A percentile compares a stretch with the other conserved stretches of the same genome.
phyloP scores from a whole-genome alignment of 192 early-diverging fungal genomes.

The Backusella circina region DNA sequence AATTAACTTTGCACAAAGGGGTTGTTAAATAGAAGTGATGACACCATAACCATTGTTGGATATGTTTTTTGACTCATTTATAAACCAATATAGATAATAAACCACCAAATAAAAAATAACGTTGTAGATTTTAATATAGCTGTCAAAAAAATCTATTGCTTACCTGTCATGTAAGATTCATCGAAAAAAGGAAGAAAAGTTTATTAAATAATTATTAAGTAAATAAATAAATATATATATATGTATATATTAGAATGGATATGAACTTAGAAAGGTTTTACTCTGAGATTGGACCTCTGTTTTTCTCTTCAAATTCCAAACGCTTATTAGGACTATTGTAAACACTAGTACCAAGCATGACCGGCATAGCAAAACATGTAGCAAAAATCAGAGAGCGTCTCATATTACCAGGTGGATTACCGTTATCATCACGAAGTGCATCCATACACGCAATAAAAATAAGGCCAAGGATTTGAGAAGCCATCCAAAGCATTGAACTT shows the following conservation, averaged over 20 bases:
- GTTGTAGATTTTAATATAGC: too few relatives aligned
- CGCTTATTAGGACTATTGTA: slow-evolving; percentile 31
- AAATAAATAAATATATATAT: not conserved
- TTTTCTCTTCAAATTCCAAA: slow-evolving; percentile 24
- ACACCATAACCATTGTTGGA: not conserved
- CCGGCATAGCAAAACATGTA: slow-evolving; percentile 10
- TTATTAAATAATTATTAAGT: not conserved
- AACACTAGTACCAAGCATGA: not conserved
- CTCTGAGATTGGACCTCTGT: not conserved
- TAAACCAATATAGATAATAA: not conserved
- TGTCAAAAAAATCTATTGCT: too few relatives aligned
- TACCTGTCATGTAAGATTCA: not conserved
- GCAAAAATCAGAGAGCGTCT: slow-evolving; percentile 23
- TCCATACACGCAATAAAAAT: slow-evolving; percentile 22
- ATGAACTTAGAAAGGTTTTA: not conserved
- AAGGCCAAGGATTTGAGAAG: slow-evolving; percentile 26
- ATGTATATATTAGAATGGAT: not conserved
- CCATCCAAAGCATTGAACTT: slow-evolving; percentile 29
- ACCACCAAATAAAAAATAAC: not conserved
- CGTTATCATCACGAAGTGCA: slow-evolving; percentile 17
- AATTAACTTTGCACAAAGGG: not conserved
- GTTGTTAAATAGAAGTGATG: not conserved
- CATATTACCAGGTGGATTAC: slow-evolving; percentile 25
- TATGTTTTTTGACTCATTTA: not conserved
- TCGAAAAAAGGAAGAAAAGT: not conserved